These are phyloP conservation scores for Trypanosoma theileri DNA, from an alignment of 208 protist species.

Conservation along the genomic window DNA sequence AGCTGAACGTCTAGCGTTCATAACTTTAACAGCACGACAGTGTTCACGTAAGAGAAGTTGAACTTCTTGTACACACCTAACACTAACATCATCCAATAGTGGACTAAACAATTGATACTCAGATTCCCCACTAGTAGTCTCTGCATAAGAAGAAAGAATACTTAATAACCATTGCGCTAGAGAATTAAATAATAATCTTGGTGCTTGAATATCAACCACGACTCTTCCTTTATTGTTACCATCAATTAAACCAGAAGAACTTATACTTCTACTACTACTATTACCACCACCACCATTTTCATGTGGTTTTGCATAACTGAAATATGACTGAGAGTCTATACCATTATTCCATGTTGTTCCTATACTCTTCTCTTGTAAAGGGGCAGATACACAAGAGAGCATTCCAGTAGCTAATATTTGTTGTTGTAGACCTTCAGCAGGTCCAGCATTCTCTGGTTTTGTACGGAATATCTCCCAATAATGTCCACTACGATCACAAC, in stretches of 20 bases:
- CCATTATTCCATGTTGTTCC: background rate
- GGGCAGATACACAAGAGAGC: background rate
- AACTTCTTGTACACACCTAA: conserved; percentile 65
- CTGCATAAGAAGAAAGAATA: conserved; percentile 61
- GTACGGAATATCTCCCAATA: conserved; percentile 33
- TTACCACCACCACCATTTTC: too few relatives aligned
- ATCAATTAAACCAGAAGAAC: background rate
- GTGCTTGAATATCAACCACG: conserved; percentile 2
- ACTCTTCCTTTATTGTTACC: background rate
- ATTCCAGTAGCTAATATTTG: conserved; percentile 9
- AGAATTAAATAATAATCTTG: conserved; percentile 33
- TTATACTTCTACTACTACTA: too few relatives aligned
- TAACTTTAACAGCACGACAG: conserved; percentile 64
- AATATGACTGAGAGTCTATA: too few relatives aligned
- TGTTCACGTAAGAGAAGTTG: conserved; percentile 60
- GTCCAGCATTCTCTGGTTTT: background rate
- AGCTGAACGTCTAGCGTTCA: conserved; percentile 64
- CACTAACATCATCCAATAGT: conserved; percentile 78
- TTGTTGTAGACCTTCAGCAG: background rate
- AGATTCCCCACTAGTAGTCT: conserved; percentile 29
- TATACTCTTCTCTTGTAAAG: background rate
- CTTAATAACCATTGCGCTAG: conserved; percentile 61
- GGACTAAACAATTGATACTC: conserved; percentile 64
- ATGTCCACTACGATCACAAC: conserved; percentile 21
- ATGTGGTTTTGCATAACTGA: too few relatives aligned